A percentile compares a stretch with the other conserved stretches of the same genome.
phyloP scores from a whole-genome alignment of 1,139 yeast genomes.

The Magnusiomyces fungicola region DNA sequence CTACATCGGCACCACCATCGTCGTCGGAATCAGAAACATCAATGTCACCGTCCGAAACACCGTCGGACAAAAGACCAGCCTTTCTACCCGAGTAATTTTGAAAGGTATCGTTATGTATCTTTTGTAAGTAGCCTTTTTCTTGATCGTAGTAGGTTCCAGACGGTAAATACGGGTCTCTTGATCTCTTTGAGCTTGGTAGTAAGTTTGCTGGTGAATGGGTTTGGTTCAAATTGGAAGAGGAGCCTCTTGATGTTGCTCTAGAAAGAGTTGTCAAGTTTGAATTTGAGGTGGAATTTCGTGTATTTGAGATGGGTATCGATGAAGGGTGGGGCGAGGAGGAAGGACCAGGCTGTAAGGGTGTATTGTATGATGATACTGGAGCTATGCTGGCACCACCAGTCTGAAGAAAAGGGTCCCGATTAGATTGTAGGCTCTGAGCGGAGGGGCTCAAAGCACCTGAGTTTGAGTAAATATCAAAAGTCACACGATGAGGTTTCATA shows the following conservation, averaged over 20 bases:
- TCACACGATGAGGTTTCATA: no score
- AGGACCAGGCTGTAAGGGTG: background rate
- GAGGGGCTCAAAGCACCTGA: no score
- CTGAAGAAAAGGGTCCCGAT: no score
- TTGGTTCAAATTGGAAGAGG: background rate
- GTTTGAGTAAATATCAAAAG: no score
- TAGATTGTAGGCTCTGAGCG: no score
- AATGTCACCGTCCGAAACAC: conserved; percentile 22
- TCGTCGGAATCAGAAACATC: conserved; percentile 23
- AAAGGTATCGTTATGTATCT: conserved; percentile 52
- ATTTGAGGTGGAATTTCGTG: background rate
- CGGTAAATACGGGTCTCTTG: background rate
- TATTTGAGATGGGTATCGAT: conserved; percentile 4
- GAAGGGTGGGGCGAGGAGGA: conserved; percentile 5
- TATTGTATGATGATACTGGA: background rate
- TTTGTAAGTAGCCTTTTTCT: conserved; percentile 60
- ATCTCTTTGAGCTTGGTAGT: background rate
- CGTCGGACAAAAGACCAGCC: conserved; percentile 17
- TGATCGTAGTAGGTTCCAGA: conserved; percentile 40
- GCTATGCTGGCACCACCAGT: background rate
- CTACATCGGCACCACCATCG: conserved; percentile 31
- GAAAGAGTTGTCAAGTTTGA: background rate
- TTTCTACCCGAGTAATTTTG: conserved; percentile 45
- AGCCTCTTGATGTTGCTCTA: background rate
- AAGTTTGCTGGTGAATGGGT: background rate